phyloP scores from a whole-genome alignment of 305 asterid species.

The Fraxinus nigra region DNA sequence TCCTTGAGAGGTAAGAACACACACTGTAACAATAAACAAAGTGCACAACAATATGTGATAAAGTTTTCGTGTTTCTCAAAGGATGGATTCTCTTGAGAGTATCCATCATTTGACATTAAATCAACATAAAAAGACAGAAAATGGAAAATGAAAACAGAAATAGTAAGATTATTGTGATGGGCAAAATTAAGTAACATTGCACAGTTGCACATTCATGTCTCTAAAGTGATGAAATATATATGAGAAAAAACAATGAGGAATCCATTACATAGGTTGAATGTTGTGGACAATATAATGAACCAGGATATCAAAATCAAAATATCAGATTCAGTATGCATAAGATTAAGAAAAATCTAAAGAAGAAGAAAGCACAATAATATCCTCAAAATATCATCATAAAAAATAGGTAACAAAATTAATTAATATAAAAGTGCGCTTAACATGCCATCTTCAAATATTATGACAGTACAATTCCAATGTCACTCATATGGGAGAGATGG shows the following conservation, averaged over 20 bases:
- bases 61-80: not conserved
- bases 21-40: not conserved
- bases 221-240: not conserved
- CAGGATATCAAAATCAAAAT: not conserved
- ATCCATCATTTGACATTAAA: not conserved
- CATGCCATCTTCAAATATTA: not conserved
- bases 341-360: not conserved
- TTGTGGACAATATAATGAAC: not conserved
- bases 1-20: not conserved
- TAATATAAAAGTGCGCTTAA: not conserved
- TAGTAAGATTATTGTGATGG: not conserved
- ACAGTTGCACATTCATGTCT: not conserved
- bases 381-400: not conserved
- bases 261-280: not conserved
- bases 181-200: not conserved
- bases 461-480: not conserved
- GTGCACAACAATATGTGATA: not conserved
- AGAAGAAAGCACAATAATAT: not conserved
- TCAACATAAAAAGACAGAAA: not conserved
- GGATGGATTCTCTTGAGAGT: not conserved
- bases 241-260: not conserved
- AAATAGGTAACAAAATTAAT: not conserved
- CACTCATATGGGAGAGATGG: not conserved
- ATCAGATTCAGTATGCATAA: not conserved
- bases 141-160: not conserved